Evolutionary conservation across 2,329 filamentous ascomycete genomes (phyloP), one percentile per base, ranked within the genome.

Genomic region (Mycosphaerelloides madeirae): DNA sequence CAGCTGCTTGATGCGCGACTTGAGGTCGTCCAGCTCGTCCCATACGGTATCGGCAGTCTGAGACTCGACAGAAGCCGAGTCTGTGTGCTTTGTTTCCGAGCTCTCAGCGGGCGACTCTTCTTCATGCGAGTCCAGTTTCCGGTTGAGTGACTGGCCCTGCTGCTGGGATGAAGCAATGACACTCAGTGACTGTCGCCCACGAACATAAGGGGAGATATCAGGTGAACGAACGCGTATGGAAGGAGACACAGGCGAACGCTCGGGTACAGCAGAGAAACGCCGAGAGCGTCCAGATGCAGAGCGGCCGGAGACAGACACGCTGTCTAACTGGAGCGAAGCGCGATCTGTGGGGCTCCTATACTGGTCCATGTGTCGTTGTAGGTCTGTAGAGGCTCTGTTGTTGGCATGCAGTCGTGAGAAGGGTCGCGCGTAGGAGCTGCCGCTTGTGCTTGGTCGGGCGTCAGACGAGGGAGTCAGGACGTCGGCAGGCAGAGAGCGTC

Each of bases 21-120:
- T 97, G 36, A 98, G 71, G 53, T 97, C 93, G 57, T 97, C 93
- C 20, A 98, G 71, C 66, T 98, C 93, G 63, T 97, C 93, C 93
- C 93, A 98, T 2, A 98, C 87, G 0, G 89, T 96, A 11, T 90
- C 87, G 1, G 87, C 88, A 1, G 84, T 89, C 1, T 87, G 93
- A 0, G 93, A 97, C 28, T 85, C 77, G 0, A 85, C 91, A 0
- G 93, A 97, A 58, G 93, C 88, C 0, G 88, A 63, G 25, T 63
- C 64, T 7, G 54, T 72, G 56, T 14, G 65, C 68, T 46, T 77
- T 69, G 32, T 63, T 34, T 75, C 74, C 7, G 63, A 59, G 31
- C 61, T 66, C 64, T 72, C 47, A 59, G 66, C 46, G 55, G 57
- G 58, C 3, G 61, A 61, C n/a, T 60, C 53, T 32, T 55, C 53